Base-by-base conservation (phyloP, 768 basidiomycete species). In the Tylopilus intermedius region DNA sequence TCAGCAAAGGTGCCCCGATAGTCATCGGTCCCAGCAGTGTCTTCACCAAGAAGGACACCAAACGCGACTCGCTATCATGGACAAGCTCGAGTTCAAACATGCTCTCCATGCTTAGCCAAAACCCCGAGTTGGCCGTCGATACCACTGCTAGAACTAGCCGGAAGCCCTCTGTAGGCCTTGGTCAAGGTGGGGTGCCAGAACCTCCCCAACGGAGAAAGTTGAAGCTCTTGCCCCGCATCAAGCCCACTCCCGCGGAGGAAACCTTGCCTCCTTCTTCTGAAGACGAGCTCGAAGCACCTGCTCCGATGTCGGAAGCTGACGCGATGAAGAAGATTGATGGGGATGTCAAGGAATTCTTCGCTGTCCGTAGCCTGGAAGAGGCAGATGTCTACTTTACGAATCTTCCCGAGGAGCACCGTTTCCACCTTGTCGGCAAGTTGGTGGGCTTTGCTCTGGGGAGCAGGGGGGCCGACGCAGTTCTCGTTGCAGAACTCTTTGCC, bases 311-410 rank as follows among this genome's bases (percentile, higher is more conserved):
- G 0, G 84, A 84, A 60, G 80, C 72, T 1, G 82, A 83, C 15
- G 88, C 83, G 35, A 76, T 79, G 70, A 81, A 81, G 67, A 89
- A 86, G 76, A 86, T 95, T 60, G 77, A 74, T 13, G 86, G 92
- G 61, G 90, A 94, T 60, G 72, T 75, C 51, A 91, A 90, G 71
- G 92, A 97, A 74, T 88, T 92, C 75, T 93, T 86, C 70, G 80
- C 76, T 58, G 82, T 90, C 60, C 86, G 90, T 58, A 88, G 85
- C 63, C 67, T 96, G 51, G 84, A 86, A 32, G 94, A 96, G 68
- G 93, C 90, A 11, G 91, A 91, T 59, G 79, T 79, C 24, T 94
- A 94, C 75, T 93, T 95, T 72, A 76, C 80, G 46, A 79, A 75
- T 18, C 76, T 97, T 26, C 84, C 91, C 6, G 68, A 77, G 24